A percentile compares a stretch with the other conserved stretches of the same genome.
Evolutionary conservation across 1,284 basidiomycete genomes (phyloP).

Genomic region (Ceratobasidium sp.): DNA sequence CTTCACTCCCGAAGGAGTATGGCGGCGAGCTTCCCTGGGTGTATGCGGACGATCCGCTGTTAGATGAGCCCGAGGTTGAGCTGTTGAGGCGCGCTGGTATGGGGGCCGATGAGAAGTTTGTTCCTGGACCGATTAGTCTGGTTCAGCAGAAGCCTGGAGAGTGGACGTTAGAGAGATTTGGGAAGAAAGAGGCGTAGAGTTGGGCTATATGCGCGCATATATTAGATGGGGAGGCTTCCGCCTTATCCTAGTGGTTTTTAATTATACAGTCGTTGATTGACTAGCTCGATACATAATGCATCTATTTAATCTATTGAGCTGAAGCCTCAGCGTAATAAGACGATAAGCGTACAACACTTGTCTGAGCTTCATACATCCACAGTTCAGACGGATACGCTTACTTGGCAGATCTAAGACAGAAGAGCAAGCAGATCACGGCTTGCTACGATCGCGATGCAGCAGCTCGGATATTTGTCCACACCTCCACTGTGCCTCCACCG

Average conservation of each 20-base stretch:
- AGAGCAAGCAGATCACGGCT: too few species aligned
- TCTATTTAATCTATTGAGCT: too few species aligned
- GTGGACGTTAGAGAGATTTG: constrained; percentile 22
- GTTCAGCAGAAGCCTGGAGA: constrained; percentile 17
- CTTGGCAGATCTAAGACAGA: neutral
- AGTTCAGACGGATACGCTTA: neutral
- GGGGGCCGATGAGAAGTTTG: constrained; percentile 30
- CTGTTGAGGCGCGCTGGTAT: constrained; percentile 40
- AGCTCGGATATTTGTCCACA: neutral
- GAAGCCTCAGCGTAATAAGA: too few species aligned
- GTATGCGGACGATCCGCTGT: constrained; percentile 41
- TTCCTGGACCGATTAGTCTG: constrained; percentile 20
- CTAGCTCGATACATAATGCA: neutral
- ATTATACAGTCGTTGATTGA: too few species aligned
- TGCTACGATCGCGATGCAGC: too few species aligned
- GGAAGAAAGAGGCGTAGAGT: constrained; percentile 9
- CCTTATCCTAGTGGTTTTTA: too few species aligned
- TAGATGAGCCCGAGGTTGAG: constrained; percentile 44
- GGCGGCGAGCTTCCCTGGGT: constrained; percentile 48
- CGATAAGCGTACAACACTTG: too few species aligned
- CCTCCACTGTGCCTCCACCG: neutral
- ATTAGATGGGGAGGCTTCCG: neutral
- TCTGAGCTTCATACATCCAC: too few species aligned
- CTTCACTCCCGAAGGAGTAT: constrained; percentile 46
- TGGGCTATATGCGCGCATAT: neutral